Base-by-base conservation (phyloP, 805 yeast genomes). In the Kodamaea lidongshanica region DNA sequence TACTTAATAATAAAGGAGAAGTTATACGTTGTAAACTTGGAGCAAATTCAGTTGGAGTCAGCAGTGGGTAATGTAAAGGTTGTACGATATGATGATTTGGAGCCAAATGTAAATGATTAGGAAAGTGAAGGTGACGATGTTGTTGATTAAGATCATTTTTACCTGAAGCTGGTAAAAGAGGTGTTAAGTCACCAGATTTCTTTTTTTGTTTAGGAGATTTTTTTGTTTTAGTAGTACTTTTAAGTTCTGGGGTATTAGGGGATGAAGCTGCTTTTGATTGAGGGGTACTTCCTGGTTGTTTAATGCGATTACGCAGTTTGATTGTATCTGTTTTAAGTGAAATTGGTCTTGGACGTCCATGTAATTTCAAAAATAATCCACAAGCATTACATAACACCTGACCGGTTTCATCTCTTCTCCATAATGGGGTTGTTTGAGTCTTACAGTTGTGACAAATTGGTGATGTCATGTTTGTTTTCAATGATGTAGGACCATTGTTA, bases 351-450 rank as follows among this genome's bases (percentile, higher is more conserved):
- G 95, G 85, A 32, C 94, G 73, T 14, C 96, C 95, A 51, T 88
- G 97, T 23, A 88, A 69, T 58, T 88, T 88, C 37, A 87, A 60
- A 48, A 86, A 86, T 28, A 86, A 64, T 0, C 96, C 96, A 62
- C 96, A 86, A 7, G 97, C 97, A 60, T 88, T 88, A 56, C 97
- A 88, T 27, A 88, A 67, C 19, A 88, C 94, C 45, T 63, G 69
- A 10, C 94, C 94, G 7, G 83, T 74, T 48, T 87, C 96, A 57
- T 88, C 96, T 40, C 96, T 69, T 56, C 96, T 72, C 96, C 96
- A 88, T 16, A 88, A 63, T 1, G 97, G 96, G 2, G 97, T 88
- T 2, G 92, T 88, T 35, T 86, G 82, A 2, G 97, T 88, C 47
- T 79, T 73, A 61, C 97, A 88, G 56, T 88, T 88, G 44, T 81